Conservation (phyloP, 768 basidiomycete species). For the Mycena galopus region DNA sequence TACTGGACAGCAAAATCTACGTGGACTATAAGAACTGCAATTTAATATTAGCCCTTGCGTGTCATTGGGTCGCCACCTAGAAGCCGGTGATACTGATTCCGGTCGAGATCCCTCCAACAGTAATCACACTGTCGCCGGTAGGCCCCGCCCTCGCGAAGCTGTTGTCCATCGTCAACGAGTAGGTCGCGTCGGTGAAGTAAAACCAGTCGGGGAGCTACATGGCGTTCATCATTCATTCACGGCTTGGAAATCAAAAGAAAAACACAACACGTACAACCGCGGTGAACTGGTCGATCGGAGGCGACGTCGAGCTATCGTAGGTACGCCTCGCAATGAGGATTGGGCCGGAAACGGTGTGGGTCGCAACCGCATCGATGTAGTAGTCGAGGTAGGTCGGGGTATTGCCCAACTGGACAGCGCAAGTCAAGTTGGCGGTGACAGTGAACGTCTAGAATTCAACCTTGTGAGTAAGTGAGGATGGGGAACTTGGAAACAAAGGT, state of each 20-base stretch:
- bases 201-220: conserved; percentile 30
- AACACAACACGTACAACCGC: conserved; percentile 13
- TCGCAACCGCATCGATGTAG: conserved; percentile 19
- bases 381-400: conserved; percentile 35
- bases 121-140: conserved; percentile 25
- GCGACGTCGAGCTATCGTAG: conserved; percentile 18
- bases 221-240: no score
- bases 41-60: no score
- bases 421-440: conserved; percentile 29
- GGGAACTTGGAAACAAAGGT: neutral
- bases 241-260: neutral
- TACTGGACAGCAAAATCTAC: no score
- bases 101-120: conserved; percentile 13
- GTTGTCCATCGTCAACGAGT: conserved; percentile 17
- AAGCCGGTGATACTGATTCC: conserved; percentile 27
- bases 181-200: conserved; percentile 26
- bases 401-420: conserved; percentile 31
- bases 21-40: no score
- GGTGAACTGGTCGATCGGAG: conserved; percentile 23
- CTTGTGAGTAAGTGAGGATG: no score
- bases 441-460: conserved; percentile 21
- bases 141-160: conserved; percentile 28
- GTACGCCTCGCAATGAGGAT: conserved; percentile 28
- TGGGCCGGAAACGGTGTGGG: conserved; percentile 19
- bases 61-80: no score